A percentile compares a stretch with the other conserved stretches of the same genome.
Evolutionary conservation across 345 rosid species (phyloP).

Genomic region (Moricandia arvensis): DNA sequence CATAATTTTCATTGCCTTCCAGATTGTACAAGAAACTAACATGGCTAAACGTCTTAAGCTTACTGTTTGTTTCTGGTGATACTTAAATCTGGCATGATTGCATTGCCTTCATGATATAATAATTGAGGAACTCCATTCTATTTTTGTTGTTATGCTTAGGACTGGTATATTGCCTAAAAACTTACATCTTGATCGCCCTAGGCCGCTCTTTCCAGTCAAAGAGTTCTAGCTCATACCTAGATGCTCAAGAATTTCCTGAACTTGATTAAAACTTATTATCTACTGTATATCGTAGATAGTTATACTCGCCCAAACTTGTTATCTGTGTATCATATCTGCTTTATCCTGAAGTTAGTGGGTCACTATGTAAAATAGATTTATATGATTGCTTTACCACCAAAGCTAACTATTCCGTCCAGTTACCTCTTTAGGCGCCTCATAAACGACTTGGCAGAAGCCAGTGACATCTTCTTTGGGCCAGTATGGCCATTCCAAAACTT

Average conservation of each 20-base stretch:
- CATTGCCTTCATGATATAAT: background rate
- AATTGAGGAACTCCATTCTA: background rate
- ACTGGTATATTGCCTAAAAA: background rate
- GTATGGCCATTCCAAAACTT: background rate
- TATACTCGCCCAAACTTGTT: too few species aligned
- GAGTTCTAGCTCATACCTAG: background rate
- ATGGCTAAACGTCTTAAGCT: constrained; percentile 5
- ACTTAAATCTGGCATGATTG: background rate
- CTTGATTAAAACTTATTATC: background rate
- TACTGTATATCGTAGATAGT: background rate
- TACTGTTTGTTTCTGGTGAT: background rate
- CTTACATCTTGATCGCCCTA: background rate
- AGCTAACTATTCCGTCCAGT: constrained; percentile 1
- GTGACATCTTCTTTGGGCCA: background rate
- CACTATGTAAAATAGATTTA: background rate
- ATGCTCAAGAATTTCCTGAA: background rate
- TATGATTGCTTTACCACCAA: background rate
- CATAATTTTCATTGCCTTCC: background rate
- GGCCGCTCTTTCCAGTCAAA: background rate
- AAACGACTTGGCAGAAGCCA: background rate
- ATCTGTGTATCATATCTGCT: background rate
- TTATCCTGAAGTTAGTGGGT: background rate
- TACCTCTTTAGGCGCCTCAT: background rate
- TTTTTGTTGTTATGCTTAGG: background rate
- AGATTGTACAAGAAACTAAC: background rate